These are phyloP conservation scores for Bryum argenteum DNA, from an alignment of 225 moss, liverwort and hornwort species.

Conservation along the genomic window DNA sequence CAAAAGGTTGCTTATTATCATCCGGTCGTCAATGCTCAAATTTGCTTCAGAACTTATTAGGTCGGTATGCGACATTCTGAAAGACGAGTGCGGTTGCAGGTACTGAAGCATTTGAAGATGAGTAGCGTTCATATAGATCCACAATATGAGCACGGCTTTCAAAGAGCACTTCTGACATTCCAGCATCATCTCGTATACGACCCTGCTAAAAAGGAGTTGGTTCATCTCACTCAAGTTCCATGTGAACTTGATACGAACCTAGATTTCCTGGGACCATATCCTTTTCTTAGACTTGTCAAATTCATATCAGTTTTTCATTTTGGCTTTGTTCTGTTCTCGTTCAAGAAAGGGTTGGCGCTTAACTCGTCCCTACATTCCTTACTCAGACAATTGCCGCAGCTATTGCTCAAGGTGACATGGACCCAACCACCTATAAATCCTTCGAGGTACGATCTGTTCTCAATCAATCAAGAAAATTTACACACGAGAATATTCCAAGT, in stretches of 20 bases:
- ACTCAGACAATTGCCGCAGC: conserved; percentile 58
- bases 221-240: conserved; percentile 74
- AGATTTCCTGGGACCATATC: conserved; percentile 98
- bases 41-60: background rate
- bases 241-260: conserved; percentile 55
- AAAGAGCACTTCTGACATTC: conserved; percentile 83
- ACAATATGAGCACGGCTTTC: conserved; percentile 75
- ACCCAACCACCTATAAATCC: conserved; percentile 68
- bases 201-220: conserved; percentile 61
- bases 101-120: conserved; percentile 80
- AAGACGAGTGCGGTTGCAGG: conserved; percentile 49
- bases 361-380: conserved; percentile 69
- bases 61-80: background rate
- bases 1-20: conserved; percentile 57
- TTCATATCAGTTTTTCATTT: conserved; percentile 1
- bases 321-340: background rate
- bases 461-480: background rate
- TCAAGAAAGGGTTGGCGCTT: conserved; percentile 31
- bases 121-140: conserved; percentile 63
- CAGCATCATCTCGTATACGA: conserved; percentile 91
- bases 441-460: conserved; percentile 64
- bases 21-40: background rate
- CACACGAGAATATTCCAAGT: background rate
- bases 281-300: conserved; percentile 33
- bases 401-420: conserved; percentile 80